Base-by-base conservation (phyloP, 2,329 filamentous ascomycete genomes). In the Penicillium sp. region DNA sequence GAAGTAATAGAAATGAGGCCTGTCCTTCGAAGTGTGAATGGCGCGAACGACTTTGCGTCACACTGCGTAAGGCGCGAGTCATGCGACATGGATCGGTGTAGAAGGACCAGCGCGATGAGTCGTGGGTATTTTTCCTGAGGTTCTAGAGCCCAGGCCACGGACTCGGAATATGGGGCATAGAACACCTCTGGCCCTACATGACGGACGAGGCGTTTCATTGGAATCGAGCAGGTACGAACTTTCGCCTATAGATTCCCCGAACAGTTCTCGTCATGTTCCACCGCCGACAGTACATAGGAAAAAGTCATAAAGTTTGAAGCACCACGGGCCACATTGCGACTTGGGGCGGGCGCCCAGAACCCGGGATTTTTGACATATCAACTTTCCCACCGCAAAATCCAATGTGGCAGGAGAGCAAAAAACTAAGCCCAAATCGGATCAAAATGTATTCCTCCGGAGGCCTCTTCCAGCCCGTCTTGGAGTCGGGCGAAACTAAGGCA, bases 361-460 rank as follows among this genome's bases (percentile, higher is more conserved):
- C 29, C 46, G 30, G 42, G 51, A 54, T 18, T 55, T 62, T 52
- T 59, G 59, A 63, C 36, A 50, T 49, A 51, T 62, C 60, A 59
- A 46, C 49, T 60, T 46, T 39, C 17, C 51, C 45, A 61, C 37
- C 58, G 50, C 56, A 48, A 56, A 30, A 49, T 18, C 36, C 39
- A 42, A 54, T 42, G 21, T 23, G 33, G 42, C 20, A 59, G 29
- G 46, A 48, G 48, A 27, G 46, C 45, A 18, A 20, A 13, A 23
- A 32, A 21, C 33, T 27, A 46, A 47, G 20, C 30, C 29, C 7
- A 27, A 52, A 29, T 44, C 17, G 29, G 39, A 41, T 29, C 27
- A 46, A 17, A 12, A 17, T 17, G 17, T 24, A 26, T 44, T 39
- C 15, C 27, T 49, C 27, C 40, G 33, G 32, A 44, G 32, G 23